Conservation (phyloP, 805 yeast genomes). For the Metschnikowia shivogae region DNA sequence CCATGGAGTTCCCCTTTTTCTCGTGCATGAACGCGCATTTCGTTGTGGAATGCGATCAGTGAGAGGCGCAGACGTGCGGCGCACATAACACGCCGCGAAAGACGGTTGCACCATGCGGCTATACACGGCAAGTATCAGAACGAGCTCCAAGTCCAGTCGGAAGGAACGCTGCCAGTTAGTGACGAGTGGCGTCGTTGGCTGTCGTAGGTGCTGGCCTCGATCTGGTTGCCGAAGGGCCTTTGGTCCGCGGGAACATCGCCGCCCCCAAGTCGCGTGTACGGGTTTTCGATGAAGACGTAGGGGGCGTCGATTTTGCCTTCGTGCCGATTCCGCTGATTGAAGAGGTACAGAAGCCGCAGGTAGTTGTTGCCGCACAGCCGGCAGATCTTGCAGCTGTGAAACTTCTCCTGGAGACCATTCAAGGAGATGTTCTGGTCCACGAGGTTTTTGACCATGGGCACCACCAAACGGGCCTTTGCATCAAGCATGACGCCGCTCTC, state of each 20-base stretch:
- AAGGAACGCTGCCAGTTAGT: slow-evolving; percentile 10
- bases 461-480: slow-evolving; percentile 27
- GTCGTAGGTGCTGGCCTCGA: slow-evolving; percentile 3
- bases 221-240: slow-evolving; percentile 1
- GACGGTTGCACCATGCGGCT: too few species aligned
- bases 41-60: too few species aligned
- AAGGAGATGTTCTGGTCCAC: slow-evolving; percentile 3
- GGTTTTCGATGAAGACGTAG: slow-evolving; percentile 31
- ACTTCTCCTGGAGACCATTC: slow-evolving; percentile 9
- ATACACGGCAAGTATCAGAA: slow-evolving; percentile 21
- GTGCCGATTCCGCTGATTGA: slow-evolving; percentile 22
- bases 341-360: slow-evolving; percentile 23
- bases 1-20: not conserved
- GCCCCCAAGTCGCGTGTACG: slow-evolving; percentile 16
- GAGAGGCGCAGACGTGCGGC: not conserved
- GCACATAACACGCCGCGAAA: not conserved
- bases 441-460: slow-evolving; percentile 31
- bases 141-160: slow-evolving; percentile 54
- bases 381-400: slow-evolving; percentile 19
- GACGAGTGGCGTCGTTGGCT: slow-evolving; percentile 1
- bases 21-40: slow-evolving; percentile 3
- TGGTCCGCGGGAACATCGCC: not conserved
- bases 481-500: slow-evolving; percentile 15
- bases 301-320: slow-evolving; percentile 17
- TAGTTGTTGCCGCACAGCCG: slow-evolving; percentile 17